Percentiles rank a stretch among this genome's conserved stretches.
These are phyloP conservation scores for Podosphaera fusca DNA, from an alignment of 2,329 filamentous ascomycete genomes.

Conservation along the genomic window DNA sequence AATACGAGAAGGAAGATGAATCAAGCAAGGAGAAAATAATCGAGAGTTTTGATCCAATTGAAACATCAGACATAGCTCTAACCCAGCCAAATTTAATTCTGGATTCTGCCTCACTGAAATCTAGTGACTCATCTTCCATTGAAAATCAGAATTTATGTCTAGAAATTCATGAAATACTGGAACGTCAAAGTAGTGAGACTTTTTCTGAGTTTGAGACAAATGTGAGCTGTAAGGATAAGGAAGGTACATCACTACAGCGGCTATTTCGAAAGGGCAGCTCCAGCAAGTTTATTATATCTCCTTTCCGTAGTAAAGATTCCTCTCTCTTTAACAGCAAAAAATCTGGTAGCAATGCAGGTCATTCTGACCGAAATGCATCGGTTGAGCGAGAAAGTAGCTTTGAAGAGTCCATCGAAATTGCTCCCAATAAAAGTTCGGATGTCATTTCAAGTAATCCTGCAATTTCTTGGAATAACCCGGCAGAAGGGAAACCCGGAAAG, in stretches of 20 bases:
- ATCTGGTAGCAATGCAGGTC: constrained; percentile 24
- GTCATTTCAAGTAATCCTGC: constrained; percentile 33
- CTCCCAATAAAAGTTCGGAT: constrained; percentile 28
- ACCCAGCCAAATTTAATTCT: background rate
- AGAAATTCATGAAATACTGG: constrained; percentile 24
- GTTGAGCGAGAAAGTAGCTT: constrained; percentile 31
- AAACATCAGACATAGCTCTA: background rate
- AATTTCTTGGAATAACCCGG: constrained; percentile 25
- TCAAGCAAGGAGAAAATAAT: constrained; percentile 20
- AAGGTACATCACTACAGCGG: constrained; percentile 26
- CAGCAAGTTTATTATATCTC: constrained; percentile 39
- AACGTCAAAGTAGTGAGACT: constrained; percentile 31
- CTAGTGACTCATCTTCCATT: background rate
- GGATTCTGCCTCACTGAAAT: background rate
- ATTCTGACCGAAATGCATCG: constrained; percentile 31
- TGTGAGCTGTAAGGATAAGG: constrained; percentile 21
- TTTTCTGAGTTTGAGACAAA: constrained; percentile 27
- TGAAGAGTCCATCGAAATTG: constrained; percentile 30
- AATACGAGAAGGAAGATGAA: constrained; percentile 18
- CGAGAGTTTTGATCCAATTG: constrained; percentile 11
- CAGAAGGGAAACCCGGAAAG: constrained; percentile 19
- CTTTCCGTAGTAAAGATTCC: constrained; percentile 29
- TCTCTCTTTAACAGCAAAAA: constrained; percentile 30
- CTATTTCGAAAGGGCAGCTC: constrained; percentile 42
- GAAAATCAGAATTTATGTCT: constrained; percentile 28